A percentile compares a stretch with the other conserved stretches of the same genome.
Conservation (phyloP, 2,329 filamentous ascomycete genomes). For the Sarocladium strictum region DNA sequence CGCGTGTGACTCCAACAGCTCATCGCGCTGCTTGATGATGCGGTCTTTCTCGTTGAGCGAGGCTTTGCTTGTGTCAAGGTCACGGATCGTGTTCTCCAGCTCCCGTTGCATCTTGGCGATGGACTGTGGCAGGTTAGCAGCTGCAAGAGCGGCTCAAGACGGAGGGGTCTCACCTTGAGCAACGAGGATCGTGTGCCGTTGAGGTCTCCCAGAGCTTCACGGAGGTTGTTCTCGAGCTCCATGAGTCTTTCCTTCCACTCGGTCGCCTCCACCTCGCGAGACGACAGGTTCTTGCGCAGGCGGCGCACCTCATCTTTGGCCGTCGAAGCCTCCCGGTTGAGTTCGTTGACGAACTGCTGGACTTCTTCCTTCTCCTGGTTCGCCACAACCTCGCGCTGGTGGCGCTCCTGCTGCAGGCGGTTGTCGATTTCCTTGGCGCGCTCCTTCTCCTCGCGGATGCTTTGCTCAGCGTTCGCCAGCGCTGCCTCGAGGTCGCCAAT, state of each 20-base stretch:
- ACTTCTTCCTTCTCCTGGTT: constrained; percentile 91
- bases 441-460: constrained; percentile 79
- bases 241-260: constrained; percentile 88
- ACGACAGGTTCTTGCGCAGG: constrained; percentile 75
- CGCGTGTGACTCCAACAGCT: constrained; percentile 79
- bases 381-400: constrained; percentile 81
- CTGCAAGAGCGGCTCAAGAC: no score
- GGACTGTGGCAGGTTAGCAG: constrained; percentile 42
- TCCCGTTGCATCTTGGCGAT: constrained; percentile 85
- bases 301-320: constrained; percentile 82
- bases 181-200: constrained; percentile 81
- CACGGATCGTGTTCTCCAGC: constrained; percentile 74
- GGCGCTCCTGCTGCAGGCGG: constrained; percentile 71
- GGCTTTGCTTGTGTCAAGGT: constrained; percentile 72
- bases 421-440: constrained; percentile 65
- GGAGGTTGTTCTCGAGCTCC: constrained; percentile 83
- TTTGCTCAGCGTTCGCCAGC: constrained; percentile 71
- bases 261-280: constrained; percentile 79
- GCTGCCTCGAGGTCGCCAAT: constrained; percentile 89
- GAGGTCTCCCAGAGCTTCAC: constrained; percentile 80
- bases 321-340: constrained; percentile 75
- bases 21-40: constrained; percentile 82
- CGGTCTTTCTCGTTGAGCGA: constrained; percentile 85
- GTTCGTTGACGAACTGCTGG: constrained; percentile 85
- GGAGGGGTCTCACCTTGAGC: constrained; percentile 55